Percentiles rank a stretch among this genome's conserved stretches.
Evolutionary conservation across 768 basidiomycete genomes (phyloP).

Genomic region (Mycena sanguinolenta): DNA sequence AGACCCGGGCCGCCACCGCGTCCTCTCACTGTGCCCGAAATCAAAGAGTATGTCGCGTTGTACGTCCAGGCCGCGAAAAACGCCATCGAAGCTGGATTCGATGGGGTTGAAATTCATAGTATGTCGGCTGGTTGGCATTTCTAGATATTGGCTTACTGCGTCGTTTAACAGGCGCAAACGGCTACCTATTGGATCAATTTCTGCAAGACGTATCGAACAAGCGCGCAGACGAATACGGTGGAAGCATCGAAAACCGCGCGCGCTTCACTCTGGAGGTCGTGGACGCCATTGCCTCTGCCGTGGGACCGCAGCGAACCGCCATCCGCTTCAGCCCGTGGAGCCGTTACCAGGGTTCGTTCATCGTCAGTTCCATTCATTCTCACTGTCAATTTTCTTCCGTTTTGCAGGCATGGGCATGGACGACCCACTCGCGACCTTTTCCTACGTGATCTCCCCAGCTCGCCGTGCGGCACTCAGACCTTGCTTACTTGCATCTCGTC

Average conservation of each 20-base stretch:
- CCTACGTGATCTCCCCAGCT: conserved; percentile 31
- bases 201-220: neutral
- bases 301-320: neutral
- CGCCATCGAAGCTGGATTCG: neutral
- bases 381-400: neutral
- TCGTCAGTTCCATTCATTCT: neutral
- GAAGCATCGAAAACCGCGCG: neutral
- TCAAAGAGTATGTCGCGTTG: neutral
- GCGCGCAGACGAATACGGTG: neutral
- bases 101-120: neutral
- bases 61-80: neutral
- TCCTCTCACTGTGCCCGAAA: neutral
- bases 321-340: neutral
- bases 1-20: neutral
- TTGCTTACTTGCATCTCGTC: conserved; percentile 56
- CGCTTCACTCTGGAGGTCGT: neutral
- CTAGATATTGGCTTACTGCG: neutral
- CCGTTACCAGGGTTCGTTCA: neutral
- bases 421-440: neutral
- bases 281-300: neutral
- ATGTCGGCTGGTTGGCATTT: neutral
- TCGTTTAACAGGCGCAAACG: neutral
- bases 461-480: conserved; percentile 41
- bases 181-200: neutral
- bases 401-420: neutral